These are phyloP conservation scores for Colletotrichum sp. DNA, from an alignment of 2,329 filamentous ascomycete genomes.

Conservation along the genomic window DNA sequence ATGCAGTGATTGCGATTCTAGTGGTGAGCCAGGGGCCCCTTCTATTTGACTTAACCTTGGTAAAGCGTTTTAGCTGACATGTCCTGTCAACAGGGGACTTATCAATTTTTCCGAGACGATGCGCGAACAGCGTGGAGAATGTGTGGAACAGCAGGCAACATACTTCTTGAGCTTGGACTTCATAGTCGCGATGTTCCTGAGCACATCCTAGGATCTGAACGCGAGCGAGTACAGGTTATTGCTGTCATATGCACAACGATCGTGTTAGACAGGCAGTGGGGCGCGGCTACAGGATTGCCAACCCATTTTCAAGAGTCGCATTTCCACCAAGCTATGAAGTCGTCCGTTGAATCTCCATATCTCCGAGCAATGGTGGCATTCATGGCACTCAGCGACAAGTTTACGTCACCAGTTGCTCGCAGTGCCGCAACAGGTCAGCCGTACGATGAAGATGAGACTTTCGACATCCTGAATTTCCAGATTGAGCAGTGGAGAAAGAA, in stretches of 20 bases:
- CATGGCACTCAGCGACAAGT: not conserved
- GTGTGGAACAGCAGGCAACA: slow-evolving; percentile 29
- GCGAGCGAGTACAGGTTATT: not conserved
- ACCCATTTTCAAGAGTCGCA: slow-evolving; percentile 19
- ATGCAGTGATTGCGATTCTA: not conserved
- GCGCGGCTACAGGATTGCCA: slow-evolving; percentile 21
- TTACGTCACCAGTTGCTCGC: not conserved
- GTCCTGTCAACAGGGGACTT: slow-evolving; percentile 19
- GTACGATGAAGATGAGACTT: not conserved
- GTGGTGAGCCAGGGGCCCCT: not conserved
- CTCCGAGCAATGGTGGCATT: slow-evolving; percentile 7
- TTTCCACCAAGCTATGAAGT: not conserved
- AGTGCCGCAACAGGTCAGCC: not conserved
- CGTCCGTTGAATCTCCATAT: not conserved
- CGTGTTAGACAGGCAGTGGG: slow-evolving; percentile 24
- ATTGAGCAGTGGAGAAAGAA: not conserved
- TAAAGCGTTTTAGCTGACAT: not conserved
- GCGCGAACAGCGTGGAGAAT: slow-evolving; percentile 29
- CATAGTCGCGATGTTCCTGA: slow-evolving; percentile 28
- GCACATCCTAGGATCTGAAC: slow-evolving; percentile 17
- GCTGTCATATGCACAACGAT: slow-evolving; percentile 11
- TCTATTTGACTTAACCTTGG: not conserved
- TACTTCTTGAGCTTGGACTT: slow-evolving; percentile 30
- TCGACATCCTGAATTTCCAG: not conserved
- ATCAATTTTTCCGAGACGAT: slow-evolving; percentile 29